Base-by-base conservation (phyloP, 106 monocot genomes). In the Dendrobium chrysotoxum region DNA sequence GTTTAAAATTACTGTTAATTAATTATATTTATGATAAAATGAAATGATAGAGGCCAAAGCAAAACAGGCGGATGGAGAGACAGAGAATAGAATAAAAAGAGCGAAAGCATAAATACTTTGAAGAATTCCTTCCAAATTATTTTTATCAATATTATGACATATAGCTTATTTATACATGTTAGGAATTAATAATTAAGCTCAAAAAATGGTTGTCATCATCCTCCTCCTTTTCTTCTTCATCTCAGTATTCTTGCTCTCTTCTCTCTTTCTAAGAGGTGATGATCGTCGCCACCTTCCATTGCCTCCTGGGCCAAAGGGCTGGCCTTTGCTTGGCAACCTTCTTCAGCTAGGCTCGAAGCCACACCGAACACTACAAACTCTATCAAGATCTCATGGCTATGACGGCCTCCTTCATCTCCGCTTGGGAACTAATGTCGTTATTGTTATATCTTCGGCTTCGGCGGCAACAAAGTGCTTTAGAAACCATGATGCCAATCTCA, bases 271-370 rank as follows among this genome's bases (percentile, higher is more conserved):
- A 28, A 15, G 13, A 30, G 35, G 11, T 20, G 11, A 20, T 20
- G 31, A 41, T 41, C 15, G 72, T 4, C 30, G 39, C 50, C 31
- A 17, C 11, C 75, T 39, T 5, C 89, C 79, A 1, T 75, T 83
- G 0, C 90, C 86, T 1, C 91, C 91, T 15, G 86, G 88, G 0
- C 91, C 88, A 1, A 81, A 42, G 21, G 91, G 91, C 11, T 88
- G 79, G 85, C 91, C 91, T 23, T 61, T 91, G 15, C 54, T 91
- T 15, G 91, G 91, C 15, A 86, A 88, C 82, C 88, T 91, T 28
- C 79, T 76, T 30, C 88, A 91, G 39, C 88, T 91, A 2, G 86
- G 86, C 26, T 15, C 79, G 3, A 86, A 88, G 45, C 86, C 88
- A 7, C 91, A 88, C 82, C 91, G 82, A 21, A 81, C 86, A 0